Percentiles rank a stretch among this genome's conserved stretches.
These are phyloP conservation scores for Polysphondylium violaceum DNA, from an alignment of 78 protist species.

Conservation along the genomic window DNA sequence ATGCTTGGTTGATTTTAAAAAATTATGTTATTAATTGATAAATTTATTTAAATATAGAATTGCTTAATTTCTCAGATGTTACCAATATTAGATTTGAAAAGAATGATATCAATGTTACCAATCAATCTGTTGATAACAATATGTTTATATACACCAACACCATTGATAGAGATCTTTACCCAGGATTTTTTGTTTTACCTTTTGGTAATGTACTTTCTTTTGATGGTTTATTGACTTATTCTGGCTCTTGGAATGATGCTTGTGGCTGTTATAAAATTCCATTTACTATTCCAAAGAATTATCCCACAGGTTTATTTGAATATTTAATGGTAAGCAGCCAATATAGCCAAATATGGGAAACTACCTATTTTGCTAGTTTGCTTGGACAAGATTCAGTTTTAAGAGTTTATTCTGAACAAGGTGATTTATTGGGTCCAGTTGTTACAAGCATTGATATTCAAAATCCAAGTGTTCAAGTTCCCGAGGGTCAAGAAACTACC, in stretches of 20 bases:
- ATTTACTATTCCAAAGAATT: background rate
- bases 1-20: too few relatives aligned
- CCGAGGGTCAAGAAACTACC: background rate
- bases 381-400: background rate
- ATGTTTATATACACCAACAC: background rate
- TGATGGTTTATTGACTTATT: background rate
- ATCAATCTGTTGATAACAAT: background rate
- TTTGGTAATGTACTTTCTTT: background rate
- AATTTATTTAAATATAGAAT: background rate
- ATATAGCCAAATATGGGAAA: background rate
- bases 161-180: background rate
- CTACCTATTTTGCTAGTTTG: background rate
- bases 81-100: background rate
- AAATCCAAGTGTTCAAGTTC: background rate
- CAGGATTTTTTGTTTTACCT: background rate
- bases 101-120: conserved; percentile 21
- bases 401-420: conserved; percentile 1
- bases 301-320: background rate
- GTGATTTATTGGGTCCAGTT: conserved; percentile 20
- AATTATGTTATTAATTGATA: too few relatives aligned
- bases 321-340: background rate
- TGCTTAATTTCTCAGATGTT: background rate
- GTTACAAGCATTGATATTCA: background rate
- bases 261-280: background rate
- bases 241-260: background rate